Conservation (phyloP, 2,329 filamentous ascomycete species). For the Penicillium sclerotigenum region DNA sequence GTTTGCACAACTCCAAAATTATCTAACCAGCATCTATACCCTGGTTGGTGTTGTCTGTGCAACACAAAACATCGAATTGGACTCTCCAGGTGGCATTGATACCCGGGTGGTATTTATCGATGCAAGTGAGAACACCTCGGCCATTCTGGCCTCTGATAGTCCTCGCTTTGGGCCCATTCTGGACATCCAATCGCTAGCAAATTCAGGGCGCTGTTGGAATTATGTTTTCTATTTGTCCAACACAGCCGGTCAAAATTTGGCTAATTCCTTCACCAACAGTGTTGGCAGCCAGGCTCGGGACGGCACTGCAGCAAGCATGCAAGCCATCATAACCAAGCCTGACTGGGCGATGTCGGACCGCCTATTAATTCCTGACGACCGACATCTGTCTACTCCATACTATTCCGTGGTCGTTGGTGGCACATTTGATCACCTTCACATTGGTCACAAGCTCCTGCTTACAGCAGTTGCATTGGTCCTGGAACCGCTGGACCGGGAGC, state of each 20-base stretch:
- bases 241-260: conserved; percentile 26
- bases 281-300: conserved; percentile 21
- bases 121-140: conserved; percentile 27
- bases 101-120: conserved; percentile 71
- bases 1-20: conserved; percentile 68
- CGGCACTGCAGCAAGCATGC: conserved; percentile 18
- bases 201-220: conserved; percentile 34
- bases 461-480: conserved; percentile 78
- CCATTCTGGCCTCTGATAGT: conserved; percentile 20
- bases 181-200: conserved; percentile 48
- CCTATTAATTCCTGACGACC: conserved; percentile 24
- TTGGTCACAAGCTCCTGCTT: conserved; percentile 91
- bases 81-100: conserved; percentile 70
- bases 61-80: conserved; percentile 59
- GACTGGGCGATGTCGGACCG: conserved; percentile 23
- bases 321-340: conserved; percentile 22
- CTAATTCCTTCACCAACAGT: conserved; percentile 38
- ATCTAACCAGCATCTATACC: conserved; percentile 74
- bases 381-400: conserved; percentile 39
- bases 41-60: conserved; percentile 71
- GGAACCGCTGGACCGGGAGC: conserved; percentile 45
- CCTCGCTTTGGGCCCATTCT: conserved; percentile 49
- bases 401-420: conserved; percentile 76
- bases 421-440: conserved; percentile 94
- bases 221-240: conserved; percentile 33